Evolutionary conservation across 1,284 basidiomycete species (phyloP), one percentile per base, ranked within the genome.

Genomic region (Leccinum laetum): DNA sequence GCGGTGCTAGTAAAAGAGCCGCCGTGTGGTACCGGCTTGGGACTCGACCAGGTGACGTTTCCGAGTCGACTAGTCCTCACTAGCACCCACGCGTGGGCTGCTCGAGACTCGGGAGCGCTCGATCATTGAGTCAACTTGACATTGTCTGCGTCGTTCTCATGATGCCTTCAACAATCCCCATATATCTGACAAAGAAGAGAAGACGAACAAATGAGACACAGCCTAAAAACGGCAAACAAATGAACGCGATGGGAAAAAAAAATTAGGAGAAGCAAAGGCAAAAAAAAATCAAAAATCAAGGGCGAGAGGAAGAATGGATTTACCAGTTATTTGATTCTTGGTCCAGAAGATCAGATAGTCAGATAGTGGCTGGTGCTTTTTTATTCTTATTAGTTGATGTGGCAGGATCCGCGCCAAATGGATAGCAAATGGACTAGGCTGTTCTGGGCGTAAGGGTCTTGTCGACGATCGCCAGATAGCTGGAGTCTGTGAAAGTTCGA

Each of bases 121-220:
- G 24, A 8, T 29, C 53, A 41, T 61, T 55, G 26, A 16, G 16
- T 37, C 65, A 58, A 29, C 63, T 64, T 39, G 64, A 35, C 10
- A 58, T 29, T 52, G 37, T 29, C 58, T 29, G 29, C 2, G 35
- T n/a, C 8, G 16, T 52, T 60, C 11, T 39, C 29, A 21, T 52
- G 39, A 29, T 55, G 13, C 53, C 53, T 55, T 29, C 35, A 18
- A 16, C 35, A 29, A 52, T 26, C 37, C 41, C 68, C 41, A 69
- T 46, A 63, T 55, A 16, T 53, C 35, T 4, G 55, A 70, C 68
- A 60, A 57, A 55, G 59, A 7, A 60, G 41, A 53, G 24, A 29
- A 56, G 55, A 55, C 14, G 9, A n/a, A n/a, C 55, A 4, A 29
- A 21, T 7, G 35, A 41, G 16, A 46, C 26, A 41, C 39, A 5